Conservation (phyloP, 441 rosid genomes). For the Populus trichocarpa region DNA sequence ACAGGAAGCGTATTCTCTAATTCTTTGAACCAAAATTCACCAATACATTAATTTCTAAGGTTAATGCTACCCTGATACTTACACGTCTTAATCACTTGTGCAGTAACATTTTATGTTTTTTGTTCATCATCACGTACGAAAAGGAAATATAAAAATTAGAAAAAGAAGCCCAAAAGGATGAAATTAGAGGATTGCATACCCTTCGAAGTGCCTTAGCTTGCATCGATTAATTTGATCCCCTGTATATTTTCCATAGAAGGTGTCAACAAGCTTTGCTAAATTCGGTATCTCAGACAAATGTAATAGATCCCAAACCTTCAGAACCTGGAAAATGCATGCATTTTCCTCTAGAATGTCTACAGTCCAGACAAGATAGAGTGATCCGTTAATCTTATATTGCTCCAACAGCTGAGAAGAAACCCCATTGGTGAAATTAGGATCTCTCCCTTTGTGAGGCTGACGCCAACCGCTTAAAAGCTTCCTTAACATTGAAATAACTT, state of each 20-base stretch:
- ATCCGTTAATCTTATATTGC: not conserved
- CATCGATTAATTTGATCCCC: not conserved
- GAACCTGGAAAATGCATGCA: constrained; percentile 23
- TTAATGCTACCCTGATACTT: not conserved
- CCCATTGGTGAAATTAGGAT: not conserved
- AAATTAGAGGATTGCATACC: not conserved
- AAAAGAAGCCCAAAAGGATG: not conserved
- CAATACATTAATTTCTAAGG: not conserved
- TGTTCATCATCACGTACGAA: not conserved
- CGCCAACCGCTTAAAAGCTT: not conserved
- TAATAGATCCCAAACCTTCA: constrained; percentile 42
- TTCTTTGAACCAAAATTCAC: not conserved
- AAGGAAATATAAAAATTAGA: not conserved
- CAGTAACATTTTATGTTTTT: not conserved
- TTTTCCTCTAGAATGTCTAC: constrained; percentile 24
- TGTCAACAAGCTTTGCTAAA: constrained; percentile 4
- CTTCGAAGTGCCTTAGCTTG: not conserved
- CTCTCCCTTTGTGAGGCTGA: not conserved
- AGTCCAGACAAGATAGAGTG: not conserved
- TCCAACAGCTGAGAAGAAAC: not conserved
- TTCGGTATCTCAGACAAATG: constrained; percentile 14
- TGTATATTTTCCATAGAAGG: not conserved
- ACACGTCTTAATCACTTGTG: not conserved
- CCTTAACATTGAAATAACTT: not conserved
- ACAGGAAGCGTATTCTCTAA: not conserved